A percentile compares a stretch with the other conserved stretches of the same genome.
Evolutionary conservation across 768 basidiomycete species (phyloP).

Genomic region (Galerina marginata): DNA sequence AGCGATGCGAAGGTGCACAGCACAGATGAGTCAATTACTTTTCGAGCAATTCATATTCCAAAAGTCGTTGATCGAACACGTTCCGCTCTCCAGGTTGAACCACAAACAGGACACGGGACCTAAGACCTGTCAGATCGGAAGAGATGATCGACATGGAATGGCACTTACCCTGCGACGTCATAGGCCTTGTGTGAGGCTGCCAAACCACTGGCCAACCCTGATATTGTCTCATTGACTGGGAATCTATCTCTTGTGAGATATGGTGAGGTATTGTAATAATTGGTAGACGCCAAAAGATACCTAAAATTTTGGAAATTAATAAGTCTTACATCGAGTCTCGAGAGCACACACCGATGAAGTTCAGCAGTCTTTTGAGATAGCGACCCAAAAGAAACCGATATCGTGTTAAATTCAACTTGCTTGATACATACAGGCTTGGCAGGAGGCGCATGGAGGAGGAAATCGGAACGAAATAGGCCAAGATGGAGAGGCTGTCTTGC

Average conservation of each 20-base stretch:
- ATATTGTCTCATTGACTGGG: slow-evolving; percentile 74
- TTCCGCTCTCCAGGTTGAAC: slow-evolving; percentile 89
- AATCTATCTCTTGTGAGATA: slow-evolving; percentile 59
- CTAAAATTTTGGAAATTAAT: slow-evolving; percentile 41
- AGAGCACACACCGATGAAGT: slow-evolving; percentile 70
- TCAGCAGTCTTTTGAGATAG: slow-evolving; percentile 71
- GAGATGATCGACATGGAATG: background rate
- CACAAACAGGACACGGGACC: slow-evolving; percentile 79
- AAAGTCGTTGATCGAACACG: slow-evolving; percentile 89
- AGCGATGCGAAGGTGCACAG: background rate
- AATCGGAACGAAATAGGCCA: slow-evolving; percentile 94
- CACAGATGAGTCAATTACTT: slow-evolving; percentile 47
- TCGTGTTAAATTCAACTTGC: slow-evolving; percentile 99
- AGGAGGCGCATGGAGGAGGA: slow-evolving; percentile 72
- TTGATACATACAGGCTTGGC: slow-evolving; percentile 59
- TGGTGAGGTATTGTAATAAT: slow-evolving; percentile 68
- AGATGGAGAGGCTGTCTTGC: slow-evolving; percentile 74
- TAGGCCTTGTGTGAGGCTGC: slow-evolving; percentile 83
- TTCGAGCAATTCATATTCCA: slow-evolving; percentile 88
- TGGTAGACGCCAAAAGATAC: slow-evolving; percentile 67
- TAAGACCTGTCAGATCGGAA: slow-evolving; percentile 22
- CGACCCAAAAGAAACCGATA: slow-evolving; percentile 88
- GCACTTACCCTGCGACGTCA: slow-evolving; percentile 52
- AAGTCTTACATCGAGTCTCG: background rate
- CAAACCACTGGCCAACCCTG: slow-evolving; percentile 75